These are phyloP conservation scores for Heimioporus sp. DNA, from an alignment of 768 basidiomycete species.

Conservation along the genomic window DNA sequence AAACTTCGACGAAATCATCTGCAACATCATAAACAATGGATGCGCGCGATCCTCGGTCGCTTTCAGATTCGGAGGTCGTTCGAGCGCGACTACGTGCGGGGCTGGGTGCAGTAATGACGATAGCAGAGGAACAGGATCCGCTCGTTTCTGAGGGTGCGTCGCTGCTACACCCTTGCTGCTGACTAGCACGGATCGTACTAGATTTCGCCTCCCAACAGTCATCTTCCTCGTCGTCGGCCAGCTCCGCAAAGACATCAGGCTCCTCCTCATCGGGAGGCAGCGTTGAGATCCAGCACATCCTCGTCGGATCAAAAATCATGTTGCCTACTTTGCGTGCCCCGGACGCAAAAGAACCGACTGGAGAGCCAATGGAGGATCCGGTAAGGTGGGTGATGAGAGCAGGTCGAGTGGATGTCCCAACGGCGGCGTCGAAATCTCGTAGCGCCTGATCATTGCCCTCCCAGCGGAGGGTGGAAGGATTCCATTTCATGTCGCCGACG, in stretches of 20 bases:
- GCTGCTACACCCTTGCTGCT: constrained; percentile 38
- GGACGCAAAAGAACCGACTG: constrained; percentile 67
- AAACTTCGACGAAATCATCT: constrained; percentile 68
- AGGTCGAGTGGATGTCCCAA: constrained; percentile 83
- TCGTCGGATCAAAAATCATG: constrained; percentile 94
- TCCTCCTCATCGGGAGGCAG: constrained; percentile 87
- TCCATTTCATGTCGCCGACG: constrained; percentile 97
- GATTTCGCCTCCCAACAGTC: constrained; percentile 70
- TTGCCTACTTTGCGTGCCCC: constrained; percentile 92
- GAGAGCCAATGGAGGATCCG: constrained; percentile 82
- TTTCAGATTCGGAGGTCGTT: constrained; percentile 72
- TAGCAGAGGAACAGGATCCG: constrained; percentile 22
- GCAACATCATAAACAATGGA: constrained; percentile 79
- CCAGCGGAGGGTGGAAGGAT: constrained; percentile 87
- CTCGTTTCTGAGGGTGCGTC: constrained; percentile 27
- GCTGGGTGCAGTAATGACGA: constrained; percentile 47
- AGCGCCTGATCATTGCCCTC: constrained; percentile 95
- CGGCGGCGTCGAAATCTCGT: constrained; percentile 82
- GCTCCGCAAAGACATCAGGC: constrained; percentile 91
- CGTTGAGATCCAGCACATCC: constrained; percentile 94
- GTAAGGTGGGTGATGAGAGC: constrained; percentile 94
- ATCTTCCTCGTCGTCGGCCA: constrained; percentile 87
- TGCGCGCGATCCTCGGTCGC: constrained; percentile 71
- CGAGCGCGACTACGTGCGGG: constrained; percentile 62
- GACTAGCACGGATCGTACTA: constrained; percentile 73